phyloP scores from a whole-genome alignment of 2,329 filamentous ascomycete genomes.

The Nemania serpens region DNA sequence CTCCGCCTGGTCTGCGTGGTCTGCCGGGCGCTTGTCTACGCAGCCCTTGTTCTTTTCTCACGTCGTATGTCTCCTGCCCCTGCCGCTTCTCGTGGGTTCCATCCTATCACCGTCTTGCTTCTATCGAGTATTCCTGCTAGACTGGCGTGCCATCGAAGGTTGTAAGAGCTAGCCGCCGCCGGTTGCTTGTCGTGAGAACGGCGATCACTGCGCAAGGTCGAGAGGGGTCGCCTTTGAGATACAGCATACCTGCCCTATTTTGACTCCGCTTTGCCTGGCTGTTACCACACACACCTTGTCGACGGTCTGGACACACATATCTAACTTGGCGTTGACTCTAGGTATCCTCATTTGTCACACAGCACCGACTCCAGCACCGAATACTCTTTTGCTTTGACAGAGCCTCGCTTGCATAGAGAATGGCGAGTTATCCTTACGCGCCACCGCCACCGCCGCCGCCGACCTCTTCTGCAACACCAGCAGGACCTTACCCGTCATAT shows the following conservation, averaged over 20 bases:
- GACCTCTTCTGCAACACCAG: slow-evolving; percentile 37
- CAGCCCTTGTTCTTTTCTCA: background rate
- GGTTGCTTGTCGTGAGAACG: too few relatives aligned
- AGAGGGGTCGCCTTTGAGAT: too few relatives aligned
- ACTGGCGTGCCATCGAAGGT: too few relatives aligned
- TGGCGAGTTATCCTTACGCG: slow-evolving; percentile 41
- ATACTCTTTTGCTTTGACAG: slow-evolving; percentile 2
- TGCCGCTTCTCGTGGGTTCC: background rate
- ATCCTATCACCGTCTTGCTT: too few relatives aligned
- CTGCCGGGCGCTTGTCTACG: background rate
- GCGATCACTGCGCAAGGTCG: too few relatives aligned
- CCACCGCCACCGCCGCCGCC: slow-evolving; percentile 41
- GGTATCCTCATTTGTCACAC: too few relatives aligned
- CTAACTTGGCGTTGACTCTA: slow-evolving; percentile 3
- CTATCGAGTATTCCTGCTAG: too few relatives aligned
- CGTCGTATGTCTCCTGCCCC: background rate
- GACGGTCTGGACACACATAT: background rate
- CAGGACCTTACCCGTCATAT: slow-evolving; percentile 38
- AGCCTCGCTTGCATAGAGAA: slow-evolving; percentile 22
- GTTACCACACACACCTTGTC: background rate
- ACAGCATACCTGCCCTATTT: too few relatives aligned
- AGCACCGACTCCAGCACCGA: background rate
- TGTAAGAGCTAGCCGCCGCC: too few relatives aligned
- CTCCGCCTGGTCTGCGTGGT: background rate
- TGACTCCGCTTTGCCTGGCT: too few relatives aligned